Conservation (phyloP, 495 filamentous ascomycete species). For the Chaetomium cochliodes region DNA sequence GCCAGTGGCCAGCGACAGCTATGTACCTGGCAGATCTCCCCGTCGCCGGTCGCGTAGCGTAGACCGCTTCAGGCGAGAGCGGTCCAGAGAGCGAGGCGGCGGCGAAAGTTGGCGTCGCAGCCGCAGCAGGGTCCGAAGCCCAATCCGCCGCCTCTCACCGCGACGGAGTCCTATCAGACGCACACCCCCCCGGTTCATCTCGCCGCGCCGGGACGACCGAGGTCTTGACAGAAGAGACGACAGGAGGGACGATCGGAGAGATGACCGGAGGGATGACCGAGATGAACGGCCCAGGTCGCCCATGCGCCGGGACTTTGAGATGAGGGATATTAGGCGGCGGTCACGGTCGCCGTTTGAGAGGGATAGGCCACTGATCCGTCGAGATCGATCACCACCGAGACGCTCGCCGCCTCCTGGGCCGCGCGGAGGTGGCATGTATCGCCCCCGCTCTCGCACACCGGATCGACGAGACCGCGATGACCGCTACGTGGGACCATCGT, state of each 20-base stretch:
- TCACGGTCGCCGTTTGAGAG: constrained; percentile 50
- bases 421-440: constrained; percentile 39
- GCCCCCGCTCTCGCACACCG: constrained; percentile 44
- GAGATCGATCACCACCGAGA: constrained; percentile 43
- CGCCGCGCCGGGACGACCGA: constrained; percentile 44
- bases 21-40: constrained; percentile 38
- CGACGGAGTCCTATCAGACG: constrained; percentile 40
- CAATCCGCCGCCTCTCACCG: constrained; percentile 40
- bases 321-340: constrained; percentile 38
- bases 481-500: constrained; percentile 37
- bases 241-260: constrained; percentile 20
- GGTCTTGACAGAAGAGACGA: constrained; percentile 17
- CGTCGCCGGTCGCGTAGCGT: constrained; percentile 37
- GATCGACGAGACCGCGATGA: constrained; percentile 50
- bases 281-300: constrained; percentile 29
- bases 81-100: constrained; percentile 43
- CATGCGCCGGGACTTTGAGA: constrained; percentile 30
- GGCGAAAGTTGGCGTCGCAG: constrained; percentile 38
- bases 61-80: constrained; percentile 38
- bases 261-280: constrained; percentile 16
- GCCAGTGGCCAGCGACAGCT: constrained; percentile 37
- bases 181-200: constrained; percentile 38
- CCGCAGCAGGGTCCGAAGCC: constrained; percentile 42
- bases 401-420: constrained; percentile 38
- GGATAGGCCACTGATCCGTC: constrained; percentile 38